phyloP scores from a whole-genome alignment of 2,329 filamentous ascomycete genomes.

The Colletotrichum scovillei region DNA sequence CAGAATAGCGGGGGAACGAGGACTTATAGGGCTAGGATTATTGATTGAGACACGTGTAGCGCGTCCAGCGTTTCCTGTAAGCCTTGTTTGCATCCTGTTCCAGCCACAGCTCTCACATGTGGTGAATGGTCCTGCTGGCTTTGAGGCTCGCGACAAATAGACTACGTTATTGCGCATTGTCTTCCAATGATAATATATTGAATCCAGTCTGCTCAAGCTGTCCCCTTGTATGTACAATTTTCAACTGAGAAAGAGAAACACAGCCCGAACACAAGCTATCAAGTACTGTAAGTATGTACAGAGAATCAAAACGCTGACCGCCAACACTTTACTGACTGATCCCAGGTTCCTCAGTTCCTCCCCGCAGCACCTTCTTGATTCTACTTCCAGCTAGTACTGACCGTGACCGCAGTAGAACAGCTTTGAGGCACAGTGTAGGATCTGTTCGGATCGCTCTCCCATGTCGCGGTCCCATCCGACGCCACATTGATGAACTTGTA shows the following conservation, averaged over 20 bases:
- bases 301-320: background rate
- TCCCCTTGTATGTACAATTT: too few species aligned
- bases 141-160: too few species aligned
- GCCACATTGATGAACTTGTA: constrained; percentile 72
- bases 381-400: constrained; percentile 41
- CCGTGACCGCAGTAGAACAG: constrained; percentile 38
- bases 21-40: background rate
- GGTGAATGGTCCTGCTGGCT: too few species aligned
- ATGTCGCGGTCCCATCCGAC: constrained; percentile 60
- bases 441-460: constrained; percentile 66
- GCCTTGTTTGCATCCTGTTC: background rate
- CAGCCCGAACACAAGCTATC: too few species aligned
- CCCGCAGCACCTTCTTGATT: background rate
- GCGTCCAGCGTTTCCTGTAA: background rate
- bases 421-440: constrained; percentile 45
- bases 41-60: background rate
- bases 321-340: background rate
- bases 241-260: too few species aligned
- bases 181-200: too few species aligned
- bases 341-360: too few species aligned
- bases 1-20: background rate
- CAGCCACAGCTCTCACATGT: too few species aligned
- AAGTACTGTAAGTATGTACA: background rate
- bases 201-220: too few species aligned
- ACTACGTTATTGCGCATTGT: too few species aligned